Conservation (phyloP, 768 basidiomycete species). For the Cyclocybe cylindracea region DNA sequence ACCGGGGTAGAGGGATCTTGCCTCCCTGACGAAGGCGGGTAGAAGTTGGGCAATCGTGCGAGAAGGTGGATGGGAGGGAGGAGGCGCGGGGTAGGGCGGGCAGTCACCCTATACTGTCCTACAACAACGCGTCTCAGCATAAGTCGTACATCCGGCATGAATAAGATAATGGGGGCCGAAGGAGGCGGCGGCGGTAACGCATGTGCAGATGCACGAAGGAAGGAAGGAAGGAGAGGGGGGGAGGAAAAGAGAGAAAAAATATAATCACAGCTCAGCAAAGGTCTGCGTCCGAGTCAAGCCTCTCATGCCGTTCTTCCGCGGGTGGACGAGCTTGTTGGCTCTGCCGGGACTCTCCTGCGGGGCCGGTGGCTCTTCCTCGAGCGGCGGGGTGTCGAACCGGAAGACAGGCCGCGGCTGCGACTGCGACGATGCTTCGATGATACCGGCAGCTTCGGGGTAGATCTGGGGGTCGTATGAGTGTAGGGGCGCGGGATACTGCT, state of each 20-base stretch:
- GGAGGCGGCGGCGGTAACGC: no score
- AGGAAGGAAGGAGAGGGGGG: not conserved
- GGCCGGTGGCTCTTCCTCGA: constrained; percentile 16
- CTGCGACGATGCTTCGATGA: constrained; percentile 25
- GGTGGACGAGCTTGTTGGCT: constrained; percentile 15
- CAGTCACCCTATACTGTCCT: constrained; percentile 5
- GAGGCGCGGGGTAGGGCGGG: not conserved
- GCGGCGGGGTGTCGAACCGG: constrained; percentile 20
- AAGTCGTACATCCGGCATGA: not conserved
- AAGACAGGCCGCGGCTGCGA: constrained; percentile 17
- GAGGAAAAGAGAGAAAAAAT: not conserved
- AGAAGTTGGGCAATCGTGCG: no score
- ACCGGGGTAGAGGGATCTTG: no score
- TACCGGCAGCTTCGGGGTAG: constrained; percentile 36
- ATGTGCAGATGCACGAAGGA: not conserved
- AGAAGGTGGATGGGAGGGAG: not conserved
- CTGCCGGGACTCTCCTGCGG: not conserved
- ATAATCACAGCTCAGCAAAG: constrained; percentile 28
- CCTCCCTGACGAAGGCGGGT: no score
- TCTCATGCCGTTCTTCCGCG: constrained; percentile 23
- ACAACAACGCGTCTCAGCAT: not conserved
- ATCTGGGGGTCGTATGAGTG: constrained; percentile 33
- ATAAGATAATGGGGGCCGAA: not conserved
- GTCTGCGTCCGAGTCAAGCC: constrained; percentile 33
- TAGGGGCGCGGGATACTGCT: constrained; percentile 39